A percentile compares a stretch with the other conserved stretches of the same genome.
phyloP scores from a whole-genome alignment of 805 yeast genomes.

The Lipomyces lipofer region DNA sequence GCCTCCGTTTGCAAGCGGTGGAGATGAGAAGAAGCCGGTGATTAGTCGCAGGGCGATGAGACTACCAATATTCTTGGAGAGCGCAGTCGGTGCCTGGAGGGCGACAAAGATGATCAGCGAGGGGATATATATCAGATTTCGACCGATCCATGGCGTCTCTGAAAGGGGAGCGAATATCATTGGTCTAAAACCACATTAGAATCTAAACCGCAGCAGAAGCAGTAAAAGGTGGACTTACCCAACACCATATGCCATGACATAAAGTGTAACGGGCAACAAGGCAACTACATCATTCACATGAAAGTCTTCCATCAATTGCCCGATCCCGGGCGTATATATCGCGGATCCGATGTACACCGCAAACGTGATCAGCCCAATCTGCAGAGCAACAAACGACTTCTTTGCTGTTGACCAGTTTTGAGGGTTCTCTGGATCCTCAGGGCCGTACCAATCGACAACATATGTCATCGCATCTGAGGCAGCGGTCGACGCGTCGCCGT shows the following conservation, averaged over 20 bases:
- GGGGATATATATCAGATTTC: constrained; percentile 51
- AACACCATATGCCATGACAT: constrained; percentile 60
- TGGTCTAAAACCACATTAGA: constrained; percentile 54
- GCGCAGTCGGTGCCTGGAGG: constrained; percentile 57
- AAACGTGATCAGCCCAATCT: constrained; percentile 49
- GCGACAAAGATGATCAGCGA: constrained; percentile 50
- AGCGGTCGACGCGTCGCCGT: background rate
- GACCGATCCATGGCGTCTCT: constrained; percentile 56
- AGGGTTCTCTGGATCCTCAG: constrained; percentile 44
- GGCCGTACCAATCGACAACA: constrained; percentile 13
- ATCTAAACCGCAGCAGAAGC: no score
- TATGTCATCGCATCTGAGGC: background rate
- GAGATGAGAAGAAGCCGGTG: constrained; percentile 60
- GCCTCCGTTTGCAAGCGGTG: constrained; percentile 61
- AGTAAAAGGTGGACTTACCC: background rate
- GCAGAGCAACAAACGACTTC: constrained; percentile 44
- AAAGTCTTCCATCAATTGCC: constrained; percentile 48
- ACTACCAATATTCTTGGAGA: constrained; percentile 51
- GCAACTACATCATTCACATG: constrained; percentile 48
- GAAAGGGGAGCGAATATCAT: constrained; percentile 59
- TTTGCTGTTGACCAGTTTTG: constrained; percentile 52
- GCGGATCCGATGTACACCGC: constrained; percentile 60
- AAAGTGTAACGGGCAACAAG: constrained; percentile 53
- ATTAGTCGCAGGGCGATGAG: constrained; percentile 52
- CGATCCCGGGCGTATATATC: constrained; percentile 54